Base-by-base conservation (phyloP, 2,329 filamentous ascomycete species). In the Penicillium psychrosexuale region DNA sequence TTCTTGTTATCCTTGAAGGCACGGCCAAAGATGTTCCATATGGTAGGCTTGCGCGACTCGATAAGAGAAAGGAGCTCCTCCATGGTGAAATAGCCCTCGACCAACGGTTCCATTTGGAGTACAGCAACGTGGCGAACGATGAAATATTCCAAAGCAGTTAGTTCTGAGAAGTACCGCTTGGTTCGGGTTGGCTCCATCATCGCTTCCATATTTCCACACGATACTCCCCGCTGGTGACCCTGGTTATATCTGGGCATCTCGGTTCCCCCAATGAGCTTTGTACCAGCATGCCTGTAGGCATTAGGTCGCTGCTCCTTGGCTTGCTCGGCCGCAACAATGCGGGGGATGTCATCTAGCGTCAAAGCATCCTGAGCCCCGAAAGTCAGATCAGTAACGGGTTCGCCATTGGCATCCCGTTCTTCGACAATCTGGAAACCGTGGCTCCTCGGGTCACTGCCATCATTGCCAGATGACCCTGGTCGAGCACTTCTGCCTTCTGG, bases 11-110 rank as follows among this genome's bases (percentile, higher is more conserved):
- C 89, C 63, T 90, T 94, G 69, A 97, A 96, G 1, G 92, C 93
- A 70, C 97, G 96, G 59, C 92, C 93, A 60, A 99, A 92, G 66
- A 97, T 97, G 72, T 93, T 94, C 94, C 94, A 99, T 75, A 99
- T 96, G 0, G 90, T 97, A 24, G 90, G 86, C 59, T 96, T 95
- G 68, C 90, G 87, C 2, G 90, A 91, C 73, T 99, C 94, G 59
- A 99, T 97, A 47, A 99, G 84, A 58, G 90, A 86, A 13, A 97
- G 82, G 1, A 99, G 80, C 69, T 99, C 94, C 62, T 97, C 94
- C 55, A 97, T 82, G n/a, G 88, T 89, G 73, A 97, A 97, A 64
- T 96, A 86, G 3, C 86, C 85, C 65, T 96, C 91, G 5, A 99
- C 81, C 72, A 97, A 81, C 7, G 94, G 91, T 62, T 96, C 91